Evolutionary conservation across 1,139 yeast genomes (phyloP), one percentile per base, ranked within the genome.

Genomic region (Pichia sp.): DNA sequence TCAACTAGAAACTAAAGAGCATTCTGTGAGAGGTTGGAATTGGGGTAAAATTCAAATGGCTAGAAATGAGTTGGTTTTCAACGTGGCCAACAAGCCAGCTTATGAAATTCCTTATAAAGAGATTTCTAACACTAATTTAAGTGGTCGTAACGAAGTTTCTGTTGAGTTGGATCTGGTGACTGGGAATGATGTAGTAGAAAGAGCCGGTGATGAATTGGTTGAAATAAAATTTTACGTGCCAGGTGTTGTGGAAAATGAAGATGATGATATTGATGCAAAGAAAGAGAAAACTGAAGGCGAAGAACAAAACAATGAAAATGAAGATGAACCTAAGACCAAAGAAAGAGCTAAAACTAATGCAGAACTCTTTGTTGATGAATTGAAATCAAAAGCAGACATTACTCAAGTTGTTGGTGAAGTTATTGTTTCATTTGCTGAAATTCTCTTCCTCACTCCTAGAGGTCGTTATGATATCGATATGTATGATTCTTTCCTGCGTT

Each of bases 391-490:
- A 62, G 98, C 98, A n/a, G 94, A 86, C 55, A 86, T 92, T 61
- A 97, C 97, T 32, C 94, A 84, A 64, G 94, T 83, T 45, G 85
- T 95, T 1, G 98, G 97, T 39, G 96, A 90, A 55, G 95, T 96
- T n/a, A 85, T 94, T 62, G 97, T 88, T 3, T 84, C 97, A 4
- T 88, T 92, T 68, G 79, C 86, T 44, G 97, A 90, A 58, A 82
- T 88, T 9, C 73, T 92, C 61, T 88, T 92, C 73, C 78, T 94
- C 50, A 94, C 98, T 1, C 99, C 99, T 56, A 81, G 95, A 75
- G 98, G 98, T 56, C 92, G 98, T 65, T 92, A 90, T 65, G 98
- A 94, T 64, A 85, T 92, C 56, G 97, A 90, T 64, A 84, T 92
- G 83, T 92, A 86, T 66, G 81, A 87, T 39, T 77, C 79, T 29